Evolutionary conservation across 164 flowering plant genomes (phyloP).

Genomic region (Cinnamomum micranthum): DNA sequence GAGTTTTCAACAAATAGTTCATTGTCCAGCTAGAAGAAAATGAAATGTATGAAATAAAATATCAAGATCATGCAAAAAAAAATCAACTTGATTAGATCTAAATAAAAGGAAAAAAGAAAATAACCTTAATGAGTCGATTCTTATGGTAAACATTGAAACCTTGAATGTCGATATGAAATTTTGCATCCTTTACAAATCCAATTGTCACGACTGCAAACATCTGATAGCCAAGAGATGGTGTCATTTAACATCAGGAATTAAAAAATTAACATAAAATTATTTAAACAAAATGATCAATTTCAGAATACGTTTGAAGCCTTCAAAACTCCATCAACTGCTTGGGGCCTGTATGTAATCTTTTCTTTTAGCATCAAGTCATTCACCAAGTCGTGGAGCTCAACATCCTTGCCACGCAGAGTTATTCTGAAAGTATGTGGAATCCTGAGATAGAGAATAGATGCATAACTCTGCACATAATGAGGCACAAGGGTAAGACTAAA

Average conservation of each 20-base stretch:
- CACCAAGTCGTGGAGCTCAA: conserved; percentile 83
- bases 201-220: conserved; percentile 71
- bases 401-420: conserved; percentile 80
- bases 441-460: conserved; percentile 84
- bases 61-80: background rate
- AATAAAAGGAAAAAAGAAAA: background rate
- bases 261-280: background rate
- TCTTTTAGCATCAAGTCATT: conserved; percentile 83
- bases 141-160: conserved; percentile 97
- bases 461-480: conserved; percentile 62
- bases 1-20: background rate
- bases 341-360: conserved; percentile 70
- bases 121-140: conserved; percentile 88
- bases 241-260: background rate
- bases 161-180: conserved; percentile 81
- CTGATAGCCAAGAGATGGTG: conserved; percentile 24
- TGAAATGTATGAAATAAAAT: background rate
- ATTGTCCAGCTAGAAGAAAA: background rate
- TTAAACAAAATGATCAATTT: background rate
- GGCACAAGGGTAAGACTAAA: background rate
- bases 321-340: conserved; percentile 46
- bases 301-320: conserved; percentile 46
- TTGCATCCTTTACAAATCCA: conserved; percentile 98
- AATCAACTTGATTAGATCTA: background rate
- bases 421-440: conserved; percentile 75